These are phyloP conservation scores for Purshia tridentata DNA, from an alignment of 306 rosid species.

Conservation along the genomic window DNA sequence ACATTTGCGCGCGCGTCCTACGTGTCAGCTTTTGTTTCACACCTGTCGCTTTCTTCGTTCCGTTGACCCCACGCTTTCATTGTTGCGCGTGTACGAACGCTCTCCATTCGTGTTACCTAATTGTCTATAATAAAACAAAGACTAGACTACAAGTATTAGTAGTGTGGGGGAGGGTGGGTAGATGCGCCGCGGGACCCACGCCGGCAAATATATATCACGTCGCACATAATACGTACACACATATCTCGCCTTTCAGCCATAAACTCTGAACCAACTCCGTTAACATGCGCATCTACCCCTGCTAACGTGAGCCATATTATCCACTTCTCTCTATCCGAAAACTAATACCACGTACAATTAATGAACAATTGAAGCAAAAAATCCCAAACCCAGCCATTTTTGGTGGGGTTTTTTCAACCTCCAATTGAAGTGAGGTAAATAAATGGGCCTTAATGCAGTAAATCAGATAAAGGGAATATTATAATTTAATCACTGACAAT, in stretches of 20 bases:
- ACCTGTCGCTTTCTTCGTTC: constrained; percentile 43
- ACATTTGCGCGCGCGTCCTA: constrained; percentile 82
- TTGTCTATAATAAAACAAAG: constrained; percentile 22
- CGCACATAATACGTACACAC: not conserved
- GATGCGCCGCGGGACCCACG: constrained; percentile 36
- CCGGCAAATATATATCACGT: not conserved
- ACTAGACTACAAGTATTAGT: not conserved
- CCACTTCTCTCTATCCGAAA: not conserved
- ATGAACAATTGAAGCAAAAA: not conserved
- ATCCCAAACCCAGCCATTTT: not conserved
- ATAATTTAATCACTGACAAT: not conserved
- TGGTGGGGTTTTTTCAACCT: not conserved
- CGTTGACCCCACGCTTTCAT: constrained; percentile 41
- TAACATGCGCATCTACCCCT: not conserved
- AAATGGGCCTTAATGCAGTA: not conserved
- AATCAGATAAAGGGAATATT: not conserved
- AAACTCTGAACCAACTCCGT: constrained; percentile 4
- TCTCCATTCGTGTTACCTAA: constrained; percentile 18
- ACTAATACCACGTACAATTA: too few relatives aligned
- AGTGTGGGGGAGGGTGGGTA: constrained; percentile 35
- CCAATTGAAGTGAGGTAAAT: too few relatives aligned
- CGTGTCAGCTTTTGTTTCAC: constrained; percentile 77
- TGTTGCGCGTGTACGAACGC: constrained; percentile 26
- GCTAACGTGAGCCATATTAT: constrained; percentile 2
- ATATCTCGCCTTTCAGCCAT: constrained; percentile 5